phyloP scores from a whole-genome alignment of 2,329 filamentous ascomycete species.

The Magnaporthiopsis incrustans region DNA sequence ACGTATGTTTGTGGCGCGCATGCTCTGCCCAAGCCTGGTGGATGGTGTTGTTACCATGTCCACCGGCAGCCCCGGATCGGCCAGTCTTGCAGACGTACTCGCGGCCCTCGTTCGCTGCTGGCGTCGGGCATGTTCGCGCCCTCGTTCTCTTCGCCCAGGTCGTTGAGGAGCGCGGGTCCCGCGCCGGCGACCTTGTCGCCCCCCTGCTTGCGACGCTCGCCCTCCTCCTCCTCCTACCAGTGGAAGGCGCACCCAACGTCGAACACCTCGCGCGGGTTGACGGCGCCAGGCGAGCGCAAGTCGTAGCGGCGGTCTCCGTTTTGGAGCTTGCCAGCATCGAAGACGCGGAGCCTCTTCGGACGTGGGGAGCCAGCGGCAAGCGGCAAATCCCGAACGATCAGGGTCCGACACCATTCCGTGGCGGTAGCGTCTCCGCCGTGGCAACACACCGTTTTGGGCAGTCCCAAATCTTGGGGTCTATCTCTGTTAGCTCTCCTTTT shows the following conservation, averaged over 20 bases:
- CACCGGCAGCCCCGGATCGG: too few species aligned
- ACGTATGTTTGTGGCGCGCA: constrained; percentile 73
- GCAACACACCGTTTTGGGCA: too few species aligned
- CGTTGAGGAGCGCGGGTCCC: constrained; percentile 54
- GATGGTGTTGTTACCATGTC: constrained; percentile 42
- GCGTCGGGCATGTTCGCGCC: constrained; percentile 29
- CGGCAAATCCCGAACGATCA: too few species aligned
- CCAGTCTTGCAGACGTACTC: constrained; percentile 31
- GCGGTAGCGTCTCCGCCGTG: too few species aligned
- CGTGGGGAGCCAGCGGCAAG: too few species aligned
- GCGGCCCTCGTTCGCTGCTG: constrained; percentile 52
- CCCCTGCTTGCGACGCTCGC: constrained; percentile 81
- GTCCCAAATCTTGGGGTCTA: too few species aligned
- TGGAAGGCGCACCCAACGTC: constrained; percentile 96
- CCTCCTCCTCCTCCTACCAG: constrained; percentile 92
- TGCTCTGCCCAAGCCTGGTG: constrained; percentile 75
- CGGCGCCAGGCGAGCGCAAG: constrained; percentile 88
- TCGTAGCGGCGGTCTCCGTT: constrained; percentile 67
- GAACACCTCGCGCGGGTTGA: constrained; percentile 95
- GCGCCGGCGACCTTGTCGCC: constrained; percentile 60
- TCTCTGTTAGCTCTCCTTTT: too few species aligned
- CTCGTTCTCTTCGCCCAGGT: constrained; percentile 47
- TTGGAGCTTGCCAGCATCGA: constrained; percentile 46
- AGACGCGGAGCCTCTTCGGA: constrained; percentile 30
- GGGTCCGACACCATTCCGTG: too few species aligned